Conservation (phyloP, 768 basidiomycete species). For the Cantharellus cinnabarinus region DNA sequence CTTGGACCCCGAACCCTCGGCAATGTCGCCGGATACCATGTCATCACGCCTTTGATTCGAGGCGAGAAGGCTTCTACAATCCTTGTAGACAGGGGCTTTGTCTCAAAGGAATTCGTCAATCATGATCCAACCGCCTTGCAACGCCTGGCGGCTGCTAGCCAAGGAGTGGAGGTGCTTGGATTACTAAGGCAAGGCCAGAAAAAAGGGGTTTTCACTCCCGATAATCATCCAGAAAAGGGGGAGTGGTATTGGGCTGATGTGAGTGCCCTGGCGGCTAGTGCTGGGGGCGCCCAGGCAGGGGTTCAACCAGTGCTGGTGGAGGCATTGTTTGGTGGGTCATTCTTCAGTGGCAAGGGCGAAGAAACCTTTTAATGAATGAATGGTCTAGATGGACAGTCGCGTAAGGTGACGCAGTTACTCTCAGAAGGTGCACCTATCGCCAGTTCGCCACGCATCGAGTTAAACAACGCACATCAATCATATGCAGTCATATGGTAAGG, state of each 20-base stretch:
- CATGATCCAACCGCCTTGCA: not conserved
- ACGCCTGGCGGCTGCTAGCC: conserved; percentile 17
- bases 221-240: conserved; percentile 58
- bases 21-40: conserved; percentile 68
- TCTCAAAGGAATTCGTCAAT: conserved; percentile 30
- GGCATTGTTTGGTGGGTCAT: conserved; percentile 62
- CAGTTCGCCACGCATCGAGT: conserved; percentile 57
- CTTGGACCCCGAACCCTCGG: conserved; percentile 76
- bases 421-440: conserved; percentile 69
- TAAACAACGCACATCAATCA: conserved; percentile 83
- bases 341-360: not conserved
- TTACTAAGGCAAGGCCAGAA: conserved; percentile 59
- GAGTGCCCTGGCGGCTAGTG: conserved; percentile 52
- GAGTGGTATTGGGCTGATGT: conserved; percentile 91
- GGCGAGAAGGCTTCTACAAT: conserved; percentile 55
- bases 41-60: conserved; percentile 72
- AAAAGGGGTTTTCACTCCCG: conserved; percentile 69
- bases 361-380: not conserved
- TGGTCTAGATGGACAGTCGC: conserved; percentile 59
- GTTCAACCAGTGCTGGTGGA: conserved; percentile 85
- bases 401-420: conserved; percentile 39
- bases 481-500: conserved; percentile 87
- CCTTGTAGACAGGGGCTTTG: conserved; percentile 83
- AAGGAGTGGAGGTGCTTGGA: conserved; percentile 55
- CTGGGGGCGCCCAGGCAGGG: conserved; percentile 51